Percentiles rank a stretch among this genome's conserved stretches.
Evolutionary conservation across 2,329 filamentous ascomycete genomes (phyloP).

Genomic region (Nectriaceae sp.): DNA sequence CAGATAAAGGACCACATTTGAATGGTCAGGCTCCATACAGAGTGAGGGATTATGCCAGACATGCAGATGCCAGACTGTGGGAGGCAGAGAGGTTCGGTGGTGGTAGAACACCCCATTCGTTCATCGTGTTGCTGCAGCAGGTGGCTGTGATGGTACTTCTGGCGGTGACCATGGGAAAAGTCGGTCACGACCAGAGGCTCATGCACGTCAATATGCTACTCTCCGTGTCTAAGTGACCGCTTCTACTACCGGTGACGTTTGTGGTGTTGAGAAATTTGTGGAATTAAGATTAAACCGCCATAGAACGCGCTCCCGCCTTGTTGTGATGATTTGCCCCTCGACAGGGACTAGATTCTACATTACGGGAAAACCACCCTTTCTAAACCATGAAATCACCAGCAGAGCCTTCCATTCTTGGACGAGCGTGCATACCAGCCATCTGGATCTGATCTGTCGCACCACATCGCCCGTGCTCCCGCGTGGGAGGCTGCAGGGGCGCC

Average conservation of each 20-base stretch:
- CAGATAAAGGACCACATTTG: neutral
- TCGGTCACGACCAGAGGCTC: conserved; percentile 12
- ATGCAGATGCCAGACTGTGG: neutral
- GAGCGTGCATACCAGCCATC: neutral
- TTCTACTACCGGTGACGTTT: neutral
- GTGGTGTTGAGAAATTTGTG: too few relatives aligned
- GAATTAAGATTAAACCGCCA: neutral
- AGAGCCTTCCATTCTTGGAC: neutral
- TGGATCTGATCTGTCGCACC: neutral
- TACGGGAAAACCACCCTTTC: neutral
- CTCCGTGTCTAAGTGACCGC: too few relatives aligned
- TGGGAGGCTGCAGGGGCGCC: neutral
- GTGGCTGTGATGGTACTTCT: neutral
- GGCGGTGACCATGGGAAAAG: conserved; percentile 9
- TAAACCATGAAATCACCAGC: too few relatives aligned
- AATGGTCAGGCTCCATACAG: neutral
- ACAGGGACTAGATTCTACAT: too few relatives aligned
- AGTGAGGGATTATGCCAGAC: neutral
- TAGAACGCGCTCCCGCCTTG: neutral
- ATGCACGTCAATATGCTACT: conserved; percentile 7
- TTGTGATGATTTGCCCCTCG: neutral
- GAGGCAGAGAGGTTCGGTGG: neutral
- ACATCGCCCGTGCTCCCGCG: neutral
- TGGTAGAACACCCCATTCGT: conserved; percentile 2
- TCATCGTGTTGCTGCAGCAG: conserved; percentile 10